Evolutionary conservation across 495 filamentous ascomycete genomes (phyloP).

Genomic region (Lepraria neglecta): DNA sequence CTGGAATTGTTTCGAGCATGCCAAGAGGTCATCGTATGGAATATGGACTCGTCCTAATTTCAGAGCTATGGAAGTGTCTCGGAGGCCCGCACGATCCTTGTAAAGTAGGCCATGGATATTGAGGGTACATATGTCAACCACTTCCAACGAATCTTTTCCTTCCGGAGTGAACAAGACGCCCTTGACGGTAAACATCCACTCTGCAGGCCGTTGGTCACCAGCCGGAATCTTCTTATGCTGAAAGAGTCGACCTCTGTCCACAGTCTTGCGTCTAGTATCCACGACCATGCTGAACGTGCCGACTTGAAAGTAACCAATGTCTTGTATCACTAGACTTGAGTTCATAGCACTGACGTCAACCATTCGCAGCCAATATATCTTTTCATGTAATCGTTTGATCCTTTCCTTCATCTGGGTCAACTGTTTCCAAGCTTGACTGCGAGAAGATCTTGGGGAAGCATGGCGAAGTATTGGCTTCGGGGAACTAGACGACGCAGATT

Average conservation of each 20-base stretch:
- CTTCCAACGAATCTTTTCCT: slow-evolving; percentile 76
- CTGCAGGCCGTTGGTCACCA: slow-evolving; percentile 72
- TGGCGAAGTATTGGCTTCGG: slow-evolving; percentile 25
- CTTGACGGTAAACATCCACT: slow-evolving; percentile 84
- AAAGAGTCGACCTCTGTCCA: slow-evolving; percentile 85
- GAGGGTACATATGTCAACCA: slow-evolving; percentile 79
- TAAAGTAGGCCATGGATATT: slow-evolving; percentile 93
- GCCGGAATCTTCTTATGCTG: slow-evolving; percentile 67
- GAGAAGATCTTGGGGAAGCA: slow-evolving; percentile 27
- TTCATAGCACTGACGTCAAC: slow-evolving; percentile 85
- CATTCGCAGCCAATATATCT: slow-evolving; percentile 81
- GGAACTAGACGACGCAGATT: slow-evolving; percentile 19
- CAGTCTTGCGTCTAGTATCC: slow-evolving; percentile 84
- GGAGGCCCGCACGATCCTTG: slow-evolving; percentile 75
- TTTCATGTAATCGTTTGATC: slow-evolving; percentile 77
- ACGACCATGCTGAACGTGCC: slow-evolving; percentile 79
- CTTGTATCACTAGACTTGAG: slow-evolving; percentile 63
- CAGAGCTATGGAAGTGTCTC: slow-evolving; percentile 81
- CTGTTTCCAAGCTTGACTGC: slow-evolving; percentile 72
- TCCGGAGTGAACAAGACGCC: slow-evolving; percentile 84
- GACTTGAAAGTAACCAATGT: slow-evolving; percentile 77
- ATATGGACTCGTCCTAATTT: slow-evolving; percentile 87
- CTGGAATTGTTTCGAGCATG: slow-evolving; percentile 50
- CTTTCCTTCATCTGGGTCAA: slow-evolving; percentile 72
- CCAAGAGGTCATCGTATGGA: slow-evolving; percentile 77